phyloP scores from a whole-genome alignment of 495 filamentous ascomycete species.

The Ascobolus immersus region DNA sequence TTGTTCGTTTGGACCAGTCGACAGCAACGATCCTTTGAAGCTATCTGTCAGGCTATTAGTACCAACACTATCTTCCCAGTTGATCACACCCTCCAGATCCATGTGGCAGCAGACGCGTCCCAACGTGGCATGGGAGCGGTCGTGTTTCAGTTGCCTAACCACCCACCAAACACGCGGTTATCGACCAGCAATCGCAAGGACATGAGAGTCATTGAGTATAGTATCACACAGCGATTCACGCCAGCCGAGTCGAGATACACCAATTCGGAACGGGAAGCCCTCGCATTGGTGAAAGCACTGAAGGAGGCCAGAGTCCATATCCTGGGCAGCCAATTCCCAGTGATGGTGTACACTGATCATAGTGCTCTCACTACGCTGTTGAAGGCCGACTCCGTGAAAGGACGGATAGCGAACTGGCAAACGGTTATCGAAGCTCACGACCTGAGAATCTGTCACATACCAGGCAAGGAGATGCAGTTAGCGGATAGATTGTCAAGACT shows the following conservation, averaged over 20 bases:
- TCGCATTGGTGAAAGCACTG: neutral
- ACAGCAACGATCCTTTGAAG: too few species aligned
- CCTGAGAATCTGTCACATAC: neutral
- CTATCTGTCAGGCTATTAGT: too few species aligned
- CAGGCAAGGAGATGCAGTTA: neutral
- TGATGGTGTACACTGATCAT: slow-evolving; percentile 3
- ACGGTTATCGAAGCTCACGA: neutral
- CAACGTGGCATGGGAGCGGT: neutral
- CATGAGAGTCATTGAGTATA: neutral
- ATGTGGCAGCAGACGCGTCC: neutral
- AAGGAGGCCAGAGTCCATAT: neutral
- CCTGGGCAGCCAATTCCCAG: neutral
- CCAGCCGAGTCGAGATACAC: neutral
- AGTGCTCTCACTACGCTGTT: neutral
- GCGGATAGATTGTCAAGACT: slow-evolving; percentile 3
- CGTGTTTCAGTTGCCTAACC: neutral
- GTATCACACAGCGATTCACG: neutral
- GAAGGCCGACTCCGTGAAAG: neutral
- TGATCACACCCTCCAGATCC: neutral
- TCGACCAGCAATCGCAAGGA: too few species aligned
- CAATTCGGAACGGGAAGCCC: neutral
- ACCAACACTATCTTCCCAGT: too few species aligned
- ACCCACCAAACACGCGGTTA: neutral
- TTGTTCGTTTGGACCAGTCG: too few species aligned
- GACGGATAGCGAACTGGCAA: neutral